Percentiles rank a stretch among this genome's conserved stretches.
phyloP scores from a whole-genome alignment of 2,329 filamentous ascomycete genomes.

The Xylaria sp. region DNA sequence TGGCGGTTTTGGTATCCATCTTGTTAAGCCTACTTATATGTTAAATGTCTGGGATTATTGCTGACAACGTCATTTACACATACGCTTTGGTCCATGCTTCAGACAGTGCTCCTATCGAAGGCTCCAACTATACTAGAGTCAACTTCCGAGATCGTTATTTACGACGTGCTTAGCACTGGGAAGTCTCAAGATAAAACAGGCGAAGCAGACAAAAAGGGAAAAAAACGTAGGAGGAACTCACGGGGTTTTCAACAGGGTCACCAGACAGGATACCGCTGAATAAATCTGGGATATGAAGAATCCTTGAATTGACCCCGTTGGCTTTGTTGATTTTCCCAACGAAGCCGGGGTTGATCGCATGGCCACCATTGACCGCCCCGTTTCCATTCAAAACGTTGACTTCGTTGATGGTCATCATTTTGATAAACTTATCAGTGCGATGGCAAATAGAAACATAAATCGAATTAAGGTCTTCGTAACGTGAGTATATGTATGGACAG shows the following conservation, averaged over 20 bases:
- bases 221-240: too few species aligned
- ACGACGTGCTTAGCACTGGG: too few species aligned
- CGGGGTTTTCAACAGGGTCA: slow-evolving; percentile 7
- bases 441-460: neutral
- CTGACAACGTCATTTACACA: neutral
- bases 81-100: slow-evolving; percentile 18
- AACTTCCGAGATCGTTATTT: too few species aligned
- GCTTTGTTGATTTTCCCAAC: neutral
- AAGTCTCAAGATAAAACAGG: too few species aligned
- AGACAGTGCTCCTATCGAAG: slow-evolving; percentile 1
- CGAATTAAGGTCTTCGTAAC: neutral
- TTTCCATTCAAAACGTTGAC: neutral
- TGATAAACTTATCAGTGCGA: neutral
- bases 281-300: slow-evolving; percentile 11
- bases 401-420: neutral
- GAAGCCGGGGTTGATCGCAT: neutral
- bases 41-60: neutral
- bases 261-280: slow-evolving; percentile 12
- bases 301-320: slow-evolving; percentile 5
- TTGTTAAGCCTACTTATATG: neutral
- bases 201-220: too few species aligned
- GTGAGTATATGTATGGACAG: neutral
- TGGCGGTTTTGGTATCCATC: slow-evolving; percentile 21
- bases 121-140: neutral
- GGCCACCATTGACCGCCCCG: neutral